These are phyloP conservation scores for Castanospermum australe DNA, from an alignment of 306 rosid genomes.

Conservation along the genomic window DNA sequence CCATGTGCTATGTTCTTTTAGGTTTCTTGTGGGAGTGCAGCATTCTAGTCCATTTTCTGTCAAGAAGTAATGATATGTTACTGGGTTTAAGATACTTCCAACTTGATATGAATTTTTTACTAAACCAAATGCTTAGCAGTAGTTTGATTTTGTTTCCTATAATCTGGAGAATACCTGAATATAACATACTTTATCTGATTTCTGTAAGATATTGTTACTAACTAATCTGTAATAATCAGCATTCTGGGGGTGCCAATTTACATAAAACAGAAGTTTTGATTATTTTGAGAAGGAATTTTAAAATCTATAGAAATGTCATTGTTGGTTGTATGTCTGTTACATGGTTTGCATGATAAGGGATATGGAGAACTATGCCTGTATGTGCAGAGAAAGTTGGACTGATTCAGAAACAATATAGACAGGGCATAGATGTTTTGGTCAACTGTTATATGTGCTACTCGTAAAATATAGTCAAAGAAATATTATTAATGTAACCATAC, in stretches of 20 bases:
- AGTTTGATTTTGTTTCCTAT: constrained; percentile 4
- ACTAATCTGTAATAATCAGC: background rate
- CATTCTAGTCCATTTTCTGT: constrained; percentile 10
- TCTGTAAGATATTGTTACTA: background rate
- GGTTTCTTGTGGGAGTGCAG: constrained; percentile 17
- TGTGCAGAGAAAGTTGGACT: background rate
- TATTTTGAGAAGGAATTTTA: background rate
- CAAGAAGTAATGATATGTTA: background rate
- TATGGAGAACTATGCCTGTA: background rate
- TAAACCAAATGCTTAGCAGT: background rate
- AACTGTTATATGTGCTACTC: background rate
- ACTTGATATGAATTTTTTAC: background rate
- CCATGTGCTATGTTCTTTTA: constrained; percentile 26
- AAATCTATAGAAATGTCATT: background rate
- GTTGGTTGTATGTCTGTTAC: background rate
- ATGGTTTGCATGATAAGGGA: background rate
- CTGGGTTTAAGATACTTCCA: background rate
- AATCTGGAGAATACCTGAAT: background rate
- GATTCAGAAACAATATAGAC: background rate
- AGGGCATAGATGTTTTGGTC: background rate
- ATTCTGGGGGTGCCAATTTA: background rate
- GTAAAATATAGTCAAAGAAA: background rate
- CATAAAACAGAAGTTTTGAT: background rate
- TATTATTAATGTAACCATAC: background rate
- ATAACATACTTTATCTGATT: constrained; percentile 10